Percentiles rank a stretch among this genome's conserved stretches.
Conservation (phyloP, 179 eudicot genomes). For the Amaranthus tricolor region DNA sequence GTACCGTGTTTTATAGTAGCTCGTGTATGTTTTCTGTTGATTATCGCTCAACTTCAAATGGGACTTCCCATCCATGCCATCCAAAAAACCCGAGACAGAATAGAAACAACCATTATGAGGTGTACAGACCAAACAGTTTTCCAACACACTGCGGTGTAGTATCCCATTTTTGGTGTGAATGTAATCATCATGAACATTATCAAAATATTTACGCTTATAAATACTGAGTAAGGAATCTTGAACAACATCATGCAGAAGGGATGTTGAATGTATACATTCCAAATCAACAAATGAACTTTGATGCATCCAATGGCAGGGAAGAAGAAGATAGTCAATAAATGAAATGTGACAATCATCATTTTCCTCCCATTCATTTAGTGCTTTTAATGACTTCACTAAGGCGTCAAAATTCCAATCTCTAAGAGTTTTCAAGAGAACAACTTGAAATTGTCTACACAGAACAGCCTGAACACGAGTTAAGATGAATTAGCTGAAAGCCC, state of each 20-base stretch:
- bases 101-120: constrained; percentile 75
- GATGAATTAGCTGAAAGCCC: constrained; percentile 16
- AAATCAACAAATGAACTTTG: constrained; percentile 47
- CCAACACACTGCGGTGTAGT: constrained; percentile 49
- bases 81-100: constrained; percentile 46
- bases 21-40: constrained; percentile 47
- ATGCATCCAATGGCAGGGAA: constrained; percentile 43
- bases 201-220: constrained; percentile 11
- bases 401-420: constrained; percentile 40
- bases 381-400: constrained; percentile 34
- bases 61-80: constrained; percentile 51
- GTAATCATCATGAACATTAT: constrained; percentile 3
- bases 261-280: constrained; percentile 51
- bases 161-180: constrained; percentile 49
- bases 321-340: constrained; percentile 59
- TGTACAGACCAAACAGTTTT: constrained; percentile 66
- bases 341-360: constrained; percentile 20
- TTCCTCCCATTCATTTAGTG: constrained; percentile 13
- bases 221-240: constrained; percentile 9
- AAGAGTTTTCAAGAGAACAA: constrained; percentile 55
- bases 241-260: constrained; percentile 19
- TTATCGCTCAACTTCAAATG: constrained; percentile 33
- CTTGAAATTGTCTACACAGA: constrained; percentile 58
- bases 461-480: constrained; percentile 43
- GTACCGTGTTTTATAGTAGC: constrained; percentile 51